Conservation (phyloP, 495 filamentous ascomycete genomes). For the Jackrogersella multiformis region DNA sequence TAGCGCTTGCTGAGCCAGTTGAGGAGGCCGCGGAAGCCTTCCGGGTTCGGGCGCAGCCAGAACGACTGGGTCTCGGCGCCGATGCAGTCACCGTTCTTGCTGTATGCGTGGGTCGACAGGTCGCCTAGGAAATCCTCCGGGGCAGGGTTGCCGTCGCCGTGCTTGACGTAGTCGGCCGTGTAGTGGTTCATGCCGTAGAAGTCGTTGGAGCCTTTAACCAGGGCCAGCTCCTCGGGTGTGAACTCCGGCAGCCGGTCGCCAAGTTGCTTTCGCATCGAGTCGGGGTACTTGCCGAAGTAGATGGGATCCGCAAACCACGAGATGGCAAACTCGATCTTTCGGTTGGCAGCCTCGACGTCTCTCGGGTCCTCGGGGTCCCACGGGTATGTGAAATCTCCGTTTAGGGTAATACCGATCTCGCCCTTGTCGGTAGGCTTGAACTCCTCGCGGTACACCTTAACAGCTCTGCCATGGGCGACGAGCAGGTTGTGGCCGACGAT, state of each 20-base stretch:
- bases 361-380: slow-evolving; percentile 65
- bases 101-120: slow-evolving; percentile 71
- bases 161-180: slow-evolving; percentile 82
- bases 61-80: slow-evolving; percentile 78
- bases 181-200: slow-evolving; percentile 91
- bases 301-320: slow-evolving; percentile 79
- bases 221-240: slow-evolving; percentile 69
- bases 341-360: slow-evolving; percentile 68
- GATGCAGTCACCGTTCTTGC: slow-evolving; percentile 74
- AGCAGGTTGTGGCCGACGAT: slow-evolving; percentile 69
- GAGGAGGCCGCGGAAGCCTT: slow-evolving; percentile 78
- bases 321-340: slow-evolving; percentile 72
- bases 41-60: slow-evolving; percentile 75
- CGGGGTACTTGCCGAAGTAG: slow-evolving; percentile 79
- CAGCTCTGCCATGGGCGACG: slow-evolving; percentile 66
- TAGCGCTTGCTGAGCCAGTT: slow-evolving; percentile 84
- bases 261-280: slow-evolving; percentile 77
- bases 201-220: slow-evolving; percentile 79
- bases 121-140: slow-evolving; percentile 75
- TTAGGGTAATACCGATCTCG: slow-evolving; percentile 70
- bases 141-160: slow-evolving; percentile 66
- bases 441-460: slow-evolving; percentile 73
- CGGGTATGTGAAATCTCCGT: slow-evolving; percentile 68
- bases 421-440: slow-evolving; percentile 69
- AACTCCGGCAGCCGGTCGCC: slow-evolving; percentile 73